phyloP scores from a whole-genome alignment of 2,329 filamentous ascomycete genomes.

The Fusarium sp. region DNA sequence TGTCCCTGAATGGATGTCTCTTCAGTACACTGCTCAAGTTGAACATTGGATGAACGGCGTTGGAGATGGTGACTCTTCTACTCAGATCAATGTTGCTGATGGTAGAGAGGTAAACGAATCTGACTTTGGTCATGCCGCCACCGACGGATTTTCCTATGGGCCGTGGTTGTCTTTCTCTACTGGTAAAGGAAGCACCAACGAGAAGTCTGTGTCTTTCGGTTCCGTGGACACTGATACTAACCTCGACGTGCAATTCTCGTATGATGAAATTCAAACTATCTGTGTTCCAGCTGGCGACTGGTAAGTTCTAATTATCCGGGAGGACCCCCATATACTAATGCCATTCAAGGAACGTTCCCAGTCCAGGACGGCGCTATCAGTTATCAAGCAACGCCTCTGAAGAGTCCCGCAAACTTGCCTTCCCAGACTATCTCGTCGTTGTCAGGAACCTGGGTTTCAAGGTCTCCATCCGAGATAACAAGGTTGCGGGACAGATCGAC shows the following conservation, averaged over 20 bases:
- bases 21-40: constrained; percentile 22
- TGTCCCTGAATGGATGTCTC: constrained; percentile 28
- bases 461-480: constrained; percentile 13
- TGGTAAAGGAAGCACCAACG: constrained; percentile 5
- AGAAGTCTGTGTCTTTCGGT: constrained; percentile 9
- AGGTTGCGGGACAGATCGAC: constrained; percentile 1
- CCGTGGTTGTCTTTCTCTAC: constrained; percentile 29
- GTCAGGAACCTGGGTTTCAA: constrained; percentile 37
- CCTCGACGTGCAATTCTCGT: constrained; percentile 32
- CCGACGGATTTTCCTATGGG: constrained; percentile 30
- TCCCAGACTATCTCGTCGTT: constrained; percentile 32
- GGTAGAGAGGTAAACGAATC: constrained; percentile 25
- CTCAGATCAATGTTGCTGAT: constrained; percentile 24
- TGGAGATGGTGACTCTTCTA: constrained; percentile 27
- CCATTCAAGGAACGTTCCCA: constrained; percentile 30
- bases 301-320: background rate
- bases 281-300: constrained; percentile 25
- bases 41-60: constrained; percentile 37
- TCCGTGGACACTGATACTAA: constrained; percentile 22
- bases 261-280: constrained; percentile 38
- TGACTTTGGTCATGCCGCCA: constrained; percentile 32
- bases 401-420: constrained; percentile 35
- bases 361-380: constrained; percentile 30
- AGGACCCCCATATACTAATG: background rate
- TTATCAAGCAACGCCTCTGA: constrained; percentile 18